phyloP scores from a whole-genome alignment of 1,139 yeast genomes.

The Suhomyces bolitotheri region DNA sequence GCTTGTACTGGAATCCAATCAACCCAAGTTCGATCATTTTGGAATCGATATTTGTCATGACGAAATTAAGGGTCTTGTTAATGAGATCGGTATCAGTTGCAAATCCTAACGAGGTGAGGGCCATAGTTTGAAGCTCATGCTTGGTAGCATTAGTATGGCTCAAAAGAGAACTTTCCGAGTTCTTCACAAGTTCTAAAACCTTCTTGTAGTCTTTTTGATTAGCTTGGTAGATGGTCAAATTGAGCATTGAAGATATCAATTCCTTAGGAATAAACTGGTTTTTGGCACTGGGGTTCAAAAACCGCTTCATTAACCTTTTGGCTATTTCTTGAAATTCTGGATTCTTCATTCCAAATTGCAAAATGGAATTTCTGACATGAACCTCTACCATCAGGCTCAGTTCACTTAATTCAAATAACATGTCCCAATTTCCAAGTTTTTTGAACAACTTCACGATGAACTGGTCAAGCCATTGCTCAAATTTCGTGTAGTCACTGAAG shows the following conservation, averaged over 20 bases:
- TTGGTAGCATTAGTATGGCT: conserved; percentile 33
- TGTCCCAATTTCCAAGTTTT: conserved; percentile 30
- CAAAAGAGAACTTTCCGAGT: conserved; percentile 40
- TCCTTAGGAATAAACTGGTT: conserved; percentile 50
- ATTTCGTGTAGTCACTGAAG: conserved; percentile 26
- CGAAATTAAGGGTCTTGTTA: conserved; percentile 54
- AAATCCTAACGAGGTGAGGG: conserved; percentile 55
- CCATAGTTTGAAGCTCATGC: conserved; percentile 51
- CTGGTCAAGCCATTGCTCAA: conserved; percentile 24
- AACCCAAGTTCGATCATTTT: conserved; percentile 55
- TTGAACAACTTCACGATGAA: conserved; percentile 22
- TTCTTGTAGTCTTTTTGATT: conserved; percentile 57
- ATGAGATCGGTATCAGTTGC: conserved; percentile 46
- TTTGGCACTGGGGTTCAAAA: conserved; percentile 50
- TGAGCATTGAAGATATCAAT: conserved; percentile 36
- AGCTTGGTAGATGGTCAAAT: conserved; percentile 34
- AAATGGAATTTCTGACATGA: conserved; percentile 40
- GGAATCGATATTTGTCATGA: conserved; percentile 54
- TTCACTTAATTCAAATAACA: conserved; percentile 10
- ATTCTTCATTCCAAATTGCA: conserved; percentile 35
- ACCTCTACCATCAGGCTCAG: conserved; percentile 33
- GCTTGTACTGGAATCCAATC: conserved; percentile 46
- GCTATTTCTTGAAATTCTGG: conserved; percentile 34
- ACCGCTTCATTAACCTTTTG: conserved; percentile 41
- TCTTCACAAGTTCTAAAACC: conserved; percentile 51